phyloP scores from a whole-genome alignment of 345 rosid species.

The Lepidium africanum region DNA sequence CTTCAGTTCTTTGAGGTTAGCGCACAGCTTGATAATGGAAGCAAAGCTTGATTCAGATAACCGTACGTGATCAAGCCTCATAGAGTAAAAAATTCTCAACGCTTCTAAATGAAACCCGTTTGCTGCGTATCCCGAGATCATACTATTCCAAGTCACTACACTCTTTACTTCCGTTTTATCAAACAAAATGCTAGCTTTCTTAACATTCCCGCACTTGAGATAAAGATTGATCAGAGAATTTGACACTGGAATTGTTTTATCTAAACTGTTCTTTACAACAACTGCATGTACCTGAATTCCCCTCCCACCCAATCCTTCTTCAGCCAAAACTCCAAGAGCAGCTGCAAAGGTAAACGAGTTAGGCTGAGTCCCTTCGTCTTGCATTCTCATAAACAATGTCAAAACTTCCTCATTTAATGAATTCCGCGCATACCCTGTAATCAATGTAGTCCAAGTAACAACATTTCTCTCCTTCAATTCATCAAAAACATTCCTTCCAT shows the following conservation, averaged over 20 bases:
- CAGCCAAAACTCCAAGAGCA: conserved; percentile 60
- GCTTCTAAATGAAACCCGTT: conserved; percentile 63
- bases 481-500: conserved; percentile 60
- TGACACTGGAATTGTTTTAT: conserved; percentile 34
- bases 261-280: conserved; percentile 58
- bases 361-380: conserved; percentile 47
- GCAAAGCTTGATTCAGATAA: conserved; percentile 49
- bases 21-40: conserved; percentile 58
- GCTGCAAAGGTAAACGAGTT: conserved; percentile 57
- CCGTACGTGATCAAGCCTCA: conserved; percentile 44
- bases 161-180: conserved; percentile 43
- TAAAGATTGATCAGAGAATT: conserved; percentile 74
- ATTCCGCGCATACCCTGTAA: conserved; percentile 51
- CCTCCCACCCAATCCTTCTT: conserved; percentile 37
- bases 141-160: conserved; percentile 70
- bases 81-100: conserved; percentile 42
- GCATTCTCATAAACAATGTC: conserved; percentile 48
- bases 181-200: conserved; percentile 54
- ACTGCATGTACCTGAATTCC: conserved; percentile 55
- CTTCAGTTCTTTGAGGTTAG: conserved; percentile 41
- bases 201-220: conserved; percentile 47
- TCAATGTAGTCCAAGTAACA: conserved; percentile 86
- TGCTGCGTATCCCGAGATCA: conserved; percentile 53
- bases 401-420: conserved; percentile 41
- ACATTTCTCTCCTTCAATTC: conserved; percentile 59